Evolutionary conservation across 176 grass and related monocot species (phyloP).

Genomic region (Carex parvula): DNA sequence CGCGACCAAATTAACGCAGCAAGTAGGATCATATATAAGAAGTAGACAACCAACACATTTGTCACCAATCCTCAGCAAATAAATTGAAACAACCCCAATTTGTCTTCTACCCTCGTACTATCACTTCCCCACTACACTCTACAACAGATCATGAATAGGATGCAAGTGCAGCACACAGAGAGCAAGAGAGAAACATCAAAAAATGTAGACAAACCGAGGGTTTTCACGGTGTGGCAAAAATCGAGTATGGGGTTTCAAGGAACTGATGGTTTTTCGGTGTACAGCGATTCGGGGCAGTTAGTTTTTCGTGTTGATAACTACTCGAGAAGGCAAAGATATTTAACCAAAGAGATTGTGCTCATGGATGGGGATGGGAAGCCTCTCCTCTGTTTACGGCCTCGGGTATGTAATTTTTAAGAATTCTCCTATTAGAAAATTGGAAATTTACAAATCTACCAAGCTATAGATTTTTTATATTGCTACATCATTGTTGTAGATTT

Average conservation of each 20-base stretch:
- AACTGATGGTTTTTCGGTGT: conserved; percentile 37
- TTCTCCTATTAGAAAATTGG: not conserved
- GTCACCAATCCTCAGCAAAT: not conserved
- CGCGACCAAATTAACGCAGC: not conserved
- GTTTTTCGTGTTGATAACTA: conserved; percentile 1
- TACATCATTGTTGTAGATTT: conserved; percentile 33
- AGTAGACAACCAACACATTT: not conserved
- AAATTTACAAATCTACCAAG: not conserved
- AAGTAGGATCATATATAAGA: not conserved
- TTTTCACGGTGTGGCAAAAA: conserved; percentile 35
- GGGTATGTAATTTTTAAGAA: not conserved
- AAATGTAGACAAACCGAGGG: not conserved
- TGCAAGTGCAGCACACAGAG: not conserved
- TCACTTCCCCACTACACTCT: not conserved
- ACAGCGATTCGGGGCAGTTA: not conserved
- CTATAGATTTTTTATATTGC: not conserved
- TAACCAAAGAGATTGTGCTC: conserved; percentile 7
- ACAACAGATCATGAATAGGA: not conserved
- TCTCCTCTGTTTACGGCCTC: not conserved
- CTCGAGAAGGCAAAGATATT: not conserved
- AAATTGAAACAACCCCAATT: not conserved
- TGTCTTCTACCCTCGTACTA: not conserved
- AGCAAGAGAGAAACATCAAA: too few relatives aligned
- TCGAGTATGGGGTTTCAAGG: conserved; percentile 43
- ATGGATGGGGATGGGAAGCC: not conserved